Conservation (phyloP, 2,329 filamentous ascomycete species). For the Xylariaceae sp. region DNA sequence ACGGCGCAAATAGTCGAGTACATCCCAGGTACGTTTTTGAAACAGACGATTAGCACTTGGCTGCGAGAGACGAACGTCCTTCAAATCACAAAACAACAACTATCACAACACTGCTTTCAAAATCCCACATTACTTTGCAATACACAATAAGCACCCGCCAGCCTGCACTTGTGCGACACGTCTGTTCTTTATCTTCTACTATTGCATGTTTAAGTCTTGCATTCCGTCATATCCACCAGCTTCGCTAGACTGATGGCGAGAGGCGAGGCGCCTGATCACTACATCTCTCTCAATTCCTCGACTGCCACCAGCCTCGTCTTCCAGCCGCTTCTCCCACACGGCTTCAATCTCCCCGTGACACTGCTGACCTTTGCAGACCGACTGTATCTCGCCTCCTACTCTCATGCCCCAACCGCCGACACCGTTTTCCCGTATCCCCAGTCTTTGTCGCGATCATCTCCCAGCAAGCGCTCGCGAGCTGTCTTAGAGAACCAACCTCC, state of each 20-base stretch:
- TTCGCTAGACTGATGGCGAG: conserved; percentile 15
- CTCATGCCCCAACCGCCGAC: conserved; percentile 72
- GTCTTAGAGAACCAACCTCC: conserved; percentile 50
- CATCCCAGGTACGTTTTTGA: conserved; percentile 73
- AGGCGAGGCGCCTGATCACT: conserved; percentile 9
- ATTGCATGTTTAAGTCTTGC: conserved; percentile 11
- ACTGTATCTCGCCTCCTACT: conserved; percentile 90
- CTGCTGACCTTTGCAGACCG: conserved; percentile 65
- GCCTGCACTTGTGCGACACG: not conserved
- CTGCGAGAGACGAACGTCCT: too few species aligned
- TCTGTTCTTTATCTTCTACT: not conserved
- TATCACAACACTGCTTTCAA: too few species aligned
- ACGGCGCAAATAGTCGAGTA: conserved; percentile 93
- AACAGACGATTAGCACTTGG: too few species aligned
- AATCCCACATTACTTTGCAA: too few species aligned
- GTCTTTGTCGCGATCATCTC: conserved; percentile 56
- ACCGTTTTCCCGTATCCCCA: conserved; percentile 82
- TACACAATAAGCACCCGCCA: not conserved
- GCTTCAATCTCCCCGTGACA: conserved; percentile 23
- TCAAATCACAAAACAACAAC: too few species aligned
- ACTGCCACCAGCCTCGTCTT: conserved; percentile 8
- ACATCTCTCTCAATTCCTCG: conserved; percentile 26
- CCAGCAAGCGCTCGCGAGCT: conserved; percentile 71
- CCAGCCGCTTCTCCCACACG: conserved; percentile 19
- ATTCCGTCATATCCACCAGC: not conserved